These are phyloP conservation scores for Gilbertella persicaria DNA, from an alignment of 371 early-diverging fungal genomes.

Conservation along the genomic window DNA sequence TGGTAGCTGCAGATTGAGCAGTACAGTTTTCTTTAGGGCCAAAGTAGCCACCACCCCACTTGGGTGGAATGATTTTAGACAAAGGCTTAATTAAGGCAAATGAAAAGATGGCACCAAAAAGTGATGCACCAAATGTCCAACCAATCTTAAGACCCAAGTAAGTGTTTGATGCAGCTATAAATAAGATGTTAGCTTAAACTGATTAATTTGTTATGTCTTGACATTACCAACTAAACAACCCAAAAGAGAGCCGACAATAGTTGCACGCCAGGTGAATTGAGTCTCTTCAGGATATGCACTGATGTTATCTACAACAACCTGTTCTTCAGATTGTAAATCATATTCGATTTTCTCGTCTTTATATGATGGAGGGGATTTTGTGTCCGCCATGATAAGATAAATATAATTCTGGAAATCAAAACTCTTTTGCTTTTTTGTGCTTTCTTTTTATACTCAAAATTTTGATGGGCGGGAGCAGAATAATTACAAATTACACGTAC, in stretches of 20 bases:
- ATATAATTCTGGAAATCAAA: no score
- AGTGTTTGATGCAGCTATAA: slow-evolving; percentile 69
- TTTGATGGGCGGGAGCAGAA: slow-evolving; percentile 1
- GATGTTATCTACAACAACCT: slow-evolving; percentile 25
- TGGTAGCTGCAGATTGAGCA: slow-evolving; percentile 71
- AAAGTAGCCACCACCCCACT: slow-evolving; percentile 65
- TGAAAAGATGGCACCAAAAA: slow-evolving; percentile 72
- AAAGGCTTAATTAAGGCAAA: slow-evolving; percentile 70
- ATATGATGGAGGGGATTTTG: slow-evolving; percentile 2
- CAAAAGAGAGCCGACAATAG: slow-evolving; percentile 65
- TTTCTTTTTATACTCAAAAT: slow-evolving; percentile 3
- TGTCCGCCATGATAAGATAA: slow-evolving; percentile 11
- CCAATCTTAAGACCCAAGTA: slow-evolving; percentile 75
- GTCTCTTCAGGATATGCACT: slow-evolving; percentile 27
- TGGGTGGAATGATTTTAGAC: slow-evolving; percentile 41
- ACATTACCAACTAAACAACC: slow-evolving; percentile 63
- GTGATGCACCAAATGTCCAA: slow-evolving; percentile 73
- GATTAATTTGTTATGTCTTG: slow-evolving; percentile 1
- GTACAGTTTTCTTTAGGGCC: slow-evolving; percentile 73
- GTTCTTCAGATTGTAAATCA: slow-evolving; percentile 26
- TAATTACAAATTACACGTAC: slow-evolving; percentile 3
- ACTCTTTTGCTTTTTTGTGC: no score
- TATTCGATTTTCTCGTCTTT: slow-evolving; percentile 42
- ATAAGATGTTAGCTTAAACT: slow-evolving; percentile 15
- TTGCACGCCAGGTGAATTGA: slow-evolving; percentile 65